Evolutionary conservation across 495 filamentous ascomycete genomes (phyloP).

Genomic region (Penicillium lividum): DNA sequence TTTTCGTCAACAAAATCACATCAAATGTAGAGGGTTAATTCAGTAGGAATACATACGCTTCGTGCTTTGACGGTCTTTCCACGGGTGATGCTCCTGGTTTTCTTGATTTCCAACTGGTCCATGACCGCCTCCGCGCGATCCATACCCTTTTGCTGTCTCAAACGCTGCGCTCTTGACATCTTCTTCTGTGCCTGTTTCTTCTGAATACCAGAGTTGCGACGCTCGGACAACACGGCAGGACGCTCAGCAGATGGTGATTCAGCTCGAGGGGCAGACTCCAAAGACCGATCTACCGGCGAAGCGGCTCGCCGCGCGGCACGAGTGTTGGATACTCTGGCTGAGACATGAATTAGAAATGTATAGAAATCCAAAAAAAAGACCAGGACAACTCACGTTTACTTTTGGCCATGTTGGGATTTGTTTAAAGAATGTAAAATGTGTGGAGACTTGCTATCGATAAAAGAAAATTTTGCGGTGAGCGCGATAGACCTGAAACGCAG

Average conservation of each 20-base stretch:
- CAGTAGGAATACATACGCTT: slow-evolving; percentile 34
- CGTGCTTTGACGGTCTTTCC: slow-evolving; percentile 57
- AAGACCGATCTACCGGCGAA: slow-evolving; percentile 74
- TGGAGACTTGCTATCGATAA: slow-evolving; percentile 47
- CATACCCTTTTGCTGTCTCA: slow-evolving; percentile 68
- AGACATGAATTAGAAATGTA: slow-evolving; percentile 22
- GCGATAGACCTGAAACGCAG: slow-evolving; percentile 32
- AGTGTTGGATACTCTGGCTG: slow-evolving; percentile 59
- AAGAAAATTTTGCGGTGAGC: slow-evolving; percentile 34
- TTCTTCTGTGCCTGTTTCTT: slow-evolving; percentile 66
- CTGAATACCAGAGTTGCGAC: slow-evolving; percentile 61
- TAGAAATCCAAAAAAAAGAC: slow-evolving; percentile 4
- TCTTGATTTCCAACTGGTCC: slow-evolving; percentile 70
- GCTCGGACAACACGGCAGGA: slow-evolving; percentile 59
- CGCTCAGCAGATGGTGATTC: slow-evolving; percentile 49
- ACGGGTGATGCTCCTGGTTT: slow-evolving; percentile 62
- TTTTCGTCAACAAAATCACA: slow-evolving; percentile 22
- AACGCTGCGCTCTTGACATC: slow-evolving; percentile 62
- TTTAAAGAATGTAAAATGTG: slow-evolving; percentile 26
- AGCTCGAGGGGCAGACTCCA: slow-evolving; percentile 61
- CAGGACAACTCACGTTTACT: slow-evolving; percentile 37
- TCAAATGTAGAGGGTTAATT: not conserved
- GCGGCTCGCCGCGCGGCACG: slow-evolving; percentile 72
- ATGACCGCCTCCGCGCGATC: slow-evolving; percentile 71
- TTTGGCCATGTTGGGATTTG: slow-evolving; percentile 51